phyloP scores from a whole-genome alignment of 1,139 yeast species.

The Arxiozyma telluris region DNA sequence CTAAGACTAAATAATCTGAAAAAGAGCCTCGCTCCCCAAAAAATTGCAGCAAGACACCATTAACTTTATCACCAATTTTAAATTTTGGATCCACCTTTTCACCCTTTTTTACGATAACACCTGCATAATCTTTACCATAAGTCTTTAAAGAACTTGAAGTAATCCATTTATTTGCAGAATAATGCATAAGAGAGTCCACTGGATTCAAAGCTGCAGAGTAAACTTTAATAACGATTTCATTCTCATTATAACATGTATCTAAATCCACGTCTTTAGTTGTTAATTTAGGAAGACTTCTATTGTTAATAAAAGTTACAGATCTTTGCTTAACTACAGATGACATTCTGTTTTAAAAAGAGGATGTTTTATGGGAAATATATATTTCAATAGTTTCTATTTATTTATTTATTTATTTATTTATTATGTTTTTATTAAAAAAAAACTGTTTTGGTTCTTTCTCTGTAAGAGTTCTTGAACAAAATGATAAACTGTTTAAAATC shows the following conservation, averaged over 20 bases:
- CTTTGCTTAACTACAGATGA: constrained; percentile 5
- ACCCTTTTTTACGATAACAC: constrained; percentile 24
- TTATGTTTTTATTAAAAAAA: no score
- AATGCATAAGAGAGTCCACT: constrained; percentile 18
- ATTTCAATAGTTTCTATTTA: no score
- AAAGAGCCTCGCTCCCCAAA: constrained; percentile 22
- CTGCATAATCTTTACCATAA: constrained; percentile 25
- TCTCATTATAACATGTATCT: constrained; percentile 16
- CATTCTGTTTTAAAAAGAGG: not conserved
- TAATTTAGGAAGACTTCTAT: constrained; percentile 6
- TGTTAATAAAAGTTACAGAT: constrained; percentile 10
- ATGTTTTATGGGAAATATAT: no score
- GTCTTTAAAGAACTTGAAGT: constrained; percentile 14
- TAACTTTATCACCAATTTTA: constrained; percentile 23
- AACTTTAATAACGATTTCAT: constrained; percentile 23
- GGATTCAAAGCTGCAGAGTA: constrained; percentile 29
- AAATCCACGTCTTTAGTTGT: constrained; percentile 18
- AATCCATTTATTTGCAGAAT: constrained; percentile 9
- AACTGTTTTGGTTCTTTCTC: not conserved
- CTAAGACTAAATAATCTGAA: constrained; percentile 21
- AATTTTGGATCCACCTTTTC: constrained; percentile 15
- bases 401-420: no score
- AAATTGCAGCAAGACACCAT: constrained; percentile 16
- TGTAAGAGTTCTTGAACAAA: not conserved
- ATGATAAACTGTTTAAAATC: not conserved